Conservation (phyloP, 257 asterid species). For the Primulina eburnea region DNA sequence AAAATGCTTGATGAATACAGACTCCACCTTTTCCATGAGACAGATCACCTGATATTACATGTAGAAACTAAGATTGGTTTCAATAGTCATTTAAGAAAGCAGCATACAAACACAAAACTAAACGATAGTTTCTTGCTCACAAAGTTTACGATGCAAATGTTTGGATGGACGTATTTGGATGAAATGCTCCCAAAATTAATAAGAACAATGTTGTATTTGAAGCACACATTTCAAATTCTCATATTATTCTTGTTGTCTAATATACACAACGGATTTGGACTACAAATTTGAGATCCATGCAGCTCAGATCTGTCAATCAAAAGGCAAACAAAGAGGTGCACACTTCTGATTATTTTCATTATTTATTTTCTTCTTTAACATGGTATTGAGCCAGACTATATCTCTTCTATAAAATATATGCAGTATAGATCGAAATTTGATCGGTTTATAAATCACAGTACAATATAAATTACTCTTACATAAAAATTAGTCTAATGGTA, state of each 20-base stretch:
- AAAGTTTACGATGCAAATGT: background rate
- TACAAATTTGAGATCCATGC: background rate
- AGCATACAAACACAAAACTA: background rate
- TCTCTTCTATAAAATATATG: too few species aligned
- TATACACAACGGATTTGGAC: background rate
- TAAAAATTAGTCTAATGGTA: too few species aligned
- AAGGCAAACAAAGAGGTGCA: background rate
- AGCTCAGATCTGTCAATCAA: background rate
- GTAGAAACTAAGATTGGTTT: conserved; percentile 4
- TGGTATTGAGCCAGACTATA: background rate
- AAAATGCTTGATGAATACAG: conserved; percentile 54
- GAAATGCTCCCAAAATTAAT: background rate
- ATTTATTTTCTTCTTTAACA: background rate
- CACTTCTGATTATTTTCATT: background rate
- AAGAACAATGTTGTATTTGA: too few species aligned
- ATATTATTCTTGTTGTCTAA: background rate
- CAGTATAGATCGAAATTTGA: too few species aligned
- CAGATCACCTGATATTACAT: conserved; percentile 41
- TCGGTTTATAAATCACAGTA: too few species aligned
- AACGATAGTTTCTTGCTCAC: background rate
- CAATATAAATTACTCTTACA: too few species aligned
- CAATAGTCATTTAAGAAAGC: conserved; percentile 3
- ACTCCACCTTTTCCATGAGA: conserved; percentile 70
- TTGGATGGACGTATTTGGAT: background rate
- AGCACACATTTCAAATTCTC: background rate